phyloP scores from a whole-genome alignment of 495 filamentous ascomycete genomes.

The Neurospora sp. region DNA sequence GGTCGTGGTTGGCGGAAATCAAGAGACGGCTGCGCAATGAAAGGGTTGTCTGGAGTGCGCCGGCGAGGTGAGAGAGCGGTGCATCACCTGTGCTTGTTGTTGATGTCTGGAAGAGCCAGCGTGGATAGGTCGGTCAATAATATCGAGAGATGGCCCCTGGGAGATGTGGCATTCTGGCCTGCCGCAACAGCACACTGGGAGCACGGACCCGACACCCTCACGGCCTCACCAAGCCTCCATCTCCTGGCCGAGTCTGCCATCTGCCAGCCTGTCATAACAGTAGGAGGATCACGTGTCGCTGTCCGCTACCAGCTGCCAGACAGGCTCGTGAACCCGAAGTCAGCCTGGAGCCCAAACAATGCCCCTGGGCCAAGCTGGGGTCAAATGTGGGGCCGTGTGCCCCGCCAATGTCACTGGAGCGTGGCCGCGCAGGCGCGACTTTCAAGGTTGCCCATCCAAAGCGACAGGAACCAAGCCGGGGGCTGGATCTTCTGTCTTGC shows the following conservation, averaged over 20 bases:
- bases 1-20: slow-evolving; percentile 3
- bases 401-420: slow-evolving; percentile 14
- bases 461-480: background rate
- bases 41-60: slow-evolving; percentile 6
- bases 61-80: slow-evolving; percentile 13
- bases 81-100: slow-evolving; percentile 17
- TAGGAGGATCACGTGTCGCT: slow-evolving; percentile 12
- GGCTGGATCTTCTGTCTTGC: background rate
- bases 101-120: slow-evolving; percentile 13
- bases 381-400: slow-evolving; percentile 7
- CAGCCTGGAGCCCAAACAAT: background rate
- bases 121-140: slow-evolving; percentile 16
- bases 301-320: background rate
- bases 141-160: slow-evolving; percentile 17
- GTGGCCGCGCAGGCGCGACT: slow-evolving; percentile 1
- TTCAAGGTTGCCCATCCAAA: slow-evolving; percentile 11
- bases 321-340: background rate
- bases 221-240: background rate
- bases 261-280: slow-evolving; percentile 4
- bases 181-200: background rate
- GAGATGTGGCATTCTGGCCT: slow-evolving; percentile 29
- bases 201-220: background rate
- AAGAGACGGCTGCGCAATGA: slow-evolving; percentile 6
- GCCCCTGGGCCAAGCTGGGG: background rate
- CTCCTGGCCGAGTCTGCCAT: slow-evolving; percentile 4